Evolutionary conservation across 1,284 basidiomycete species (phyloP), one percentile per base, ranked within the genome.

Genomic region (Apiotrichum gracile): DNA sequence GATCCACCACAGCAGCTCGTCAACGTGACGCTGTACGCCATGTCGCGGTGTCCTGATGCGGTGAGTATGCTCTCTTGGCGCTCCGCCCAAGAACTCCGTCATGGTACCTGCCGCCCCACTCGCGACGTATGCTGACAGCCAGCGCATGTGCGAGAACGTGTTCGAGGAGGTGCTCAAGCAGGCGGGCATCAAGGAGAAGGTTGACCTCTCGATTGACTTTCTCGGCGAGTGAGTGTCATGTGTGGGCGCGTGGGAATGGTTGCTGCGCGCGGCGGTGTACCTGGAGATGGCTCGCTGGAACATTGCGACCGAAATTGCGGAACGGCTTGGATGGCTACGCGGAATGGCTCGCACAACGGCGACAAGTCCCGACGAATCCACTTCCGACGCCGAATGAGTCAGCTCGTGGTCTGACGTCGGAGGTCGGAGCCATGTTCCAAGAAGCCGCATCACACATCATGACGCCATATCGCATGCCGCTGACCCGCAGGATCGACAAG

Each of bases 121-220:
- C n/a, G n/a, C n/a, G n/a, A n/a, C n/a, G n/a, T n/a, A n/a, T 22
- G 31, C 19, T 13, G 9, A 27, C 47, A 16, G 26, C 45, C 54
- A 75, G 73, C 58, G 70, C 34, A 42, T 68, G 24, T 92, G 89
- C 67, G 89, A 93, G 72, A 76, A 78, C 19, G 79, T 87, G 1
- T 89, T 91, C 72, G 82, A 89, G 64, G 58, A 70, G 49, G 88
- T 91, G 24, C 69, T 91, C 34, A 74, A 80, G 37, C 76, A 78
- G 51, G 83, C 85, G 2, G 76, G 76, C 8, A 64, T 74, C 24
- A 16, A 48, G 6, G 75, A 81, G 61, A 89, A 86, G 75, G 76
- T 91, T 42, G 79, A 88, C 64, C 69, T 92, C 13, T 79, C 79
- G 0, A 71, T 91, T 49, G 78, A 84, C 21, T 91, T 87, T 68